Percentiles rank a stretch among this genome's conserved stretches.
Evolutionary conservation across 2,329 filamentous ascomycete genomes (phyloP).

Genomic region (Alternaria tenuissima): DNA sequence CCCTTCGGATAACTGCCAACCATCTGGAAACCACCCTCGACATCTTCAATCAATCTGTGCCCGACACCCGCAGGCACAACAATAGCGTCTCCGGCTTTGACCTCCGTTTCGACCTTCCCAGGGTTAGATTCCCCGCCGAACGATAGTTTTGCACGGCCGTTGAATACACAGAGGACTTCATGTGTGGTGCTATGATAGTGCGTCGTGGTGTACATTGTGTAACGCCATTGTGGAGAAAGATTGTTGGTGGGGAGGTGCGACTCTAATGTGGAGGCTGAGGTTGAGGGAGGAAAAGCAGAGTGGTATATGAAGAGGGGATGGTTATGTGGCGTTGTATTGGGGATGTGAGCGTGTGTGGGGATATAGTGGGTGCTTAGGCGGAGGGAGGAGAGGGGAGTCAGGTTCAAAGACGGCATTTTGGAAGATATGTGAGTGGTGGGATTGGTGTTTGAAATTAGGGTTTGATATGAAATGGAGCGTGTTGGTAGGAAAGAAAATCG

Average conservation of each 20-base stretch:
- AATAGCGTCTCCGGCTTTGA: conserved; percentile 69
- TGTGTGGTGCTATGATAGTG: conserved; percentile 75
- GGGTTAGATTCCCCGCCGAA: conserved; percentile 73
- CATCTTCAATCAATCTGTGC: conserved; percentile 68
- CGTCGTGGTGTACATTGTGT: conserved; percentile 71
- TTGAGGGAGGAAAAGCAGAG: conserved; percentile 59
- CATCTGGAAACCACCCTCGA: conserved; percentile 68
- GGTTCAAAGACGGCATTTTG: conserved; percentile 27
- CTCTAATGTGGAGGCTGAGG: conserved; percentile 62
- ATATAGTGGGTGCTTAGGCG: conserved; percentile 67
- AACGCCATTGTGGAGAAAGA: conserved; percentile 70
- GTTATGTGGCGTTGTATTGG: conserved; percentile 71
- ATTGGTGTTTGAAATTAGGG: not conserved
- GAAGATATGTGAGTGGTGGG: not conserved
- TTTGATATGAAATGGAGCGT: not conserved
- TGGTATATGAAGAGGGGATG: conserved; percentile 74
- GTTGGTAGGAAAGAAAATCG: not conserved
- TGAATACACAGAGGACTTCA: conserved; percentile 69
- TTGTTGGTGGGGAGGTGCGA: conserved; percentile 62
- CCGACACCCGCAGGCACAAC: conserved; percentile 72
- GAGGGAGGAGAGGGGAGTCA: conserved; percentile 61
- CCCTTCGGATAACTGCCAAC: conserved; percentile 70
- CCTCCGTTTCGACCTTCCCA: conserved; percentile 62
- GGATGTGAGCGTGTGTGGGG: conserved; percentile 63
- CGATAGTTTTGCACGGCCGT: conserved; percentile 67